Percentiles rank a stretch among this genome's conserved stretches.
phyloP scores from a whole-genome alignment of 768 basidiomycete species.

The Agrocybe praecox region DNA sequence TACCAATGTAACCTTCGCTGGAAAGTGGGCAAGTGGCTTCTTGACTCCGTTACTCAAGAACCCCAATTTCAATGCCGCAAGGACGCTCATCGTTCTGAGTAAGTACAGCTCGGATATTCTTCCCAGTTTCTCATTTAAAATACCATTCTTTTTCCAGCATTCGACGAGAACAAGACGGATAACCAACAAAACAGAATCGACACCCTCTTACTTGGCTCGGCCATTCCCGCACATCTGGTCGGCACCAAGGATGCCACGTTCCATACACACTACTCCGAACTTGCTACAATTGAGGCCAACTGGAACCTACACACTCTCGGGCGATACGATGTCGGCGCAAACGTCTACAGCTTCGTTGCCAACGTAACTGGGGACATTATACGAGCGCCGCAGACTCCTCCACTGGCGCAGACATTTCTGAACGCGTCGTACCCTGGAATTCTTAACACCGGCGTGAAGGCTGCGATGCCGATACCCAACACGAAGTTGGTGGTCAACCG shows the following conservation, averaged over 20 bases:
- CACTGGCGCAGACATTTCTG: conserved; percentile 13
- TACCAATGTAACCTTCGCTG: conserved; percentile 51
- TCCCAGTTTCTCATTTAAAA: neutral
- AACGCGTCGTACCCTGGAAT: conserved; percentile 30
- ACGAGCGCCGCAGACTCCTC: conserved; percentile 6
- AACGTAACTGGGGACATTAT: conserved; percentile 44
- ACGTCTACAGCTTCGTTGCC: conserved; percentile 57
- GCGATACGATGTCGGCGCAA: conserved; percentile 56
- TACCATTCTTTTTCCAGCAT: conserved; percentile 28
- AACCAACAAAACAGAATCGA: conserved; percentile 49
- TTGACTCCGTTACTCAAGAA: conserved; percentile 53
- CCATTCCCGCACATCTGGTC: conserved; percentile 39
- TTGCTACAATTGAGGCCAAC: conserved; percentile 60
- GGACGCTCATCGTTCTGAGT: conserved; percentile 58
- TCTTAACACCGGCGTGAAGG: conserved; percentile 17
- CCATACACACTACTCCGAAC: conserved; percentile 63
- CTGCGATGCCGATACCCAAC: conserved; percentile 25
- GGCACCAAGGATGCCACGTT: conserved; percentile 53
- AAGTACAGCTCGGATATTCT: neutral
- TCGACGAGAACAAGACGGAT: conserved; percentile 55
- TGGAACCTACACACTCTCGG: conserved; percentile 66
- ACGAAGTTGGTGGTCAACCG: conserved; percentile 27
- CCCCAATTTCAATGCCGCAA: conserved; percentile 51
- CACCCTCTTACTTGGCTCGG: conserved; percentile 42
- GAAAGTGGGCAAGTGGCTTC: conserved; percentile 51